phyloP scores from a whole-genome alignment of 495 filamentous ascomycete species.

The Penicillium longicatenatum region DNA sequence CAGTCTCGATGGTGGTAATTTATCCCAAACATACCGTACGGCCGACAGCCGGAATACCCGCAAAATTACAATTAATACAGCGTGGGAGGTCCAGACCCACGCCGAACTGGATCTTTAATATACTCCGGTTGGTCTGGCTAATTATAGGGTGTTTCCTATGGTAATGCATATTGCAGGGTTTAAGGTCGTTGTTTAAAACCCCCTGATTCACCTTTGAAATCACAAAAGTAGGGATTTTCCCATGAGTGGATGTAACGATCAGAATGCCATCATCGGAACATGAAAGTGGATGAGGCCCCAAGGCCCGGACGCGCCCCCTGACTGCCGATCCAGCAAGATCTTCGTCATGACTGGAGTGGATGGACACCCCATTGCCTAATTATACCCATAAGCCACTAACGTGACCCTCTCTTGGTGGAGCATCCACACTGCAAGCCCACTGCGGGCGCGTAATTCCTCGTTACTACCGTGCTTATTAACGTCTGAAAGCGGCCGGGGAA shows the following conservation, averaged over 20 bases:
- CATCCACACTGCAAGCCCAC: constrained; percentile 7
- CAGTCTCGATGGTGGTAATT: neutral
- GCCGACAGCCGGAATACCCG: neutral
- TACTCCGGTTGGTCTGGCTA: neutral
- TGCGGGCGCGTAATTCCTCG: constrained; percentile 12
- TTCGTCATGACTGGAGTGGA: constrained; percentile 7
- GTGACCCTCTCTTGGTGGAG: constrained; percentile 13
- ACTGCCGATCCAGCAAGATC: constrained; percentile 15
- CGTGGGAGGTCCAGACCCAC: neutral
- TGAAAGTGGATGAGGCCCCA: neutral
- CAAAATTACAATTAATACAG: neutral
- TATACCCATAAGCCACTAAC: constrained; percentile 11
- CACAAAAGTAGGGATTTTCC: neutral
- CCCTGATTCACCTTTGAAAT: neutral
- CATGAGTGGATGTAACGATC: constrained; percentile 14
- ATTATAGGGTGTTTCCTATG: neutral
- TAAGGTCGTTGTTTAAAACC: neutral
- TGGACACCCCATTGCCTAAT: constrained; percentile 7
- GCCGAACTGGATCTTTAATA: neutral
- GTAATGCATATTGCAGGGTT: neutral
- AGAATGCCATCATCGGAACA: constrained; percentile 11
- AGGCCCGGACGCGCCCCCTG: constrained; percentile 8
- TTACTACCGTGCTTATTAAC: constrained; percentile 25
- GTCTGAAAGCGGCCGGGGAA: constrained; percentile 27
- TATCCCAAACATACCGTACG: neutral